A percentile compares a stretch with the other conserved stretches of the same genome.
Evolutionary conservation across 352 stramenopile genomes (phyloP).

Genomic region (Pilasporangium apinafurcum): DNA sequence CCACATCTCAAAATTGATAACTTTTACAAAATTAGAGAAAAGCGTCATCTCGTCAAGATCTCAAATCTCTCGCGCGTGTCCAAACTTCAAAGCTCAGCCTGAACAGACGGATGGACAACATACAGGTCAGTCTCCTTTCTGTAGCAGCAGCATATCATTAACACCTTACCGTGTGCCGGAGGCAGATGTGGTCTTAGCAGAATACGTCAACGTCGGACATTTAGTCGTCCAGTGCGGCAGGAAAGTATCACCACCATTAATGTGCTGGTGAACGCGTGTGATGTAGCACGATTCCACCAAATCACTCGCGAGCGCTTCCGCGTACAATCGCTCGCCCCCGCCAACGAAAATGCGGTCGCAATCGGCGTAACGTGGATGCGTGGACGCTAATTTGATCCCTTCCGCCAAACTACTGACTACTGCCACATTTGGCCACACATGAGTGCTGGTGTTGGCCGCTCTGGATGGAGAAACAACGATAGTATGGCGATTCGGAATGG

Average conservation of each 20-base stretch:
- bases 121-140: neutral
- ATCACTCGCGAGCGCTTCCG: constrained; percentile 35
- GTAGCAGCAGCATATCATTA: neutral
- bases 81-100: constrained; percentile 37
- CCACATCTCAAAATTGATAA: no score
- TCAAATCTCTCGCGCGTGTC: no score
- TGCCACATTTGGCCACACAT: constrained; percentile 12
- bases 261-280: constrained; percentile 41
- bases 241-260: constrained; percentile 44
- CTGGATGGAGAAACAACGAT: constrained; percentile 44
- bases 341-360: constrained; percentile 52
- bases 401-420: constrained; percentile 33
- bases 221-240: constrained; percentile 43
- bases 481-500: constrained; percentile 41
- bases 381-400: constrained; percentile 27
- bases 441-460: neutral
- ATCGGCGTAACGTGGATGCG: constrained; percentile 21
- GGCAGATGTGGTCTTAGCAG: constrained; percentile 13
- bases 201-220: constrained; percentile 33
- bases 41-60: no score
- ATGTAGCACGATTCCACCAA: constrained; percentile 54
- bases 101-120: no score
- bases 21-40: no score
- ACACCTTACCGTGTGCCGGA: constrained; percentile 11
- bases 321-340: constrained; percentile 53